A percentile compares a stretch with the other conserved stretches of the same genome.
Evolutionary conservation across 768 basidiomycete genomes (phyloP).

Genomic region (Termitomyces sp.): DNA sequence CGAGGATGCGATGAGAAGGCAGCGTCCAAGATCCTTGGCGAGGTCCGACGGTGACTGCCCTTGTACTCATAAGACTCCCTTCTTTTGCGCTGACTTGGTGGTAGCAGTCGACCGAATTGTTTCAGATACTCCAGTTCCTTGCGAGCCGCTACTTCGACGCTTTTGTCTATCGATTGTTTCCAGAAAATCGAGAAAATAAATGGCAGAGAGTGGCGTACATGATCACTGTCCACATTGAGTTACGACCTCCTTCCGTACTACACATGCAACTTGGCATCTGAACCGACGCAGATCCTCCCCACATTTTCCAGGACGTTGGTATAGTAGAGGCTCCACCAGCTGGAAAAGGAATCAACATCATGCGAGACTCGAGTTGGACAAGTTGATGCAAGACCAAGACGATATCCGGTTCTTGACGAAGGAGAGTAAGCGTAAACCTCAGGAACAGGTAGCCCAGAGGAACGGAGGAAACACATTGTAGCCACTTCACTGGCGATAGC

Average conservation of each 20-base stretch:
- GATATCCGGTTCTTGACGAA: neutral
- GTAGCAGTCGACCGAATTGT: neutral
- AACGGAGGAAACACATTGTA: neutral
- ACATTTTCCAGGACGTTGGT: neutral
- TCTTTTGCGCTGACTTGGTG: neutral
- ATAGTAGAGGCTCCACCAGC: neutral
- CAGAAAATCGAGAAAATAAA: no score
- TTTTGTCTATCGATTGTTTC: no score
- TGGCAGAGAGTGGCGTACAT: no score
- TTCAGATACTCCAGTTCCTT: neutral
- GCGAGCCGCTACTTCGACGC: neutral
- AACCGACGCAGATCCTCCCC: neutral
- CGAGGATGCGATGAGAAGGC: neutral
- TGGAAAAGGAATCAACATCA: neutral
- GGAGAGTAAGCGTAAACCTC: neutral
- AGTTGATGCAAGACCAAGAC: neutral
- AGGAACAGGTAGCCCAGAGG: neutral
- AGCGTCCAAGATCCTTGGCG: neutral
- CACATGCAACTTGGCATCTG: neutral
- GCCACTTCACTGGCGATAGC: neutral
- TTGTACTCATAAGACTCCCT: neutral
- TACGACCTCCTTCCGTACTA: neutral
- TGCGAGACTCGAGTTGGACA: neutral
- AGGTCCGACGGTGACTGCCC: neutral
- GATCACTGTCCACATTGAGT: neutral